These are phyloP conservation scores for Colletotrichum theobromicola DNA, from an alignment of 2,329 filamentous ascomycete genomes.

Conservation along the genomic window DNA sequence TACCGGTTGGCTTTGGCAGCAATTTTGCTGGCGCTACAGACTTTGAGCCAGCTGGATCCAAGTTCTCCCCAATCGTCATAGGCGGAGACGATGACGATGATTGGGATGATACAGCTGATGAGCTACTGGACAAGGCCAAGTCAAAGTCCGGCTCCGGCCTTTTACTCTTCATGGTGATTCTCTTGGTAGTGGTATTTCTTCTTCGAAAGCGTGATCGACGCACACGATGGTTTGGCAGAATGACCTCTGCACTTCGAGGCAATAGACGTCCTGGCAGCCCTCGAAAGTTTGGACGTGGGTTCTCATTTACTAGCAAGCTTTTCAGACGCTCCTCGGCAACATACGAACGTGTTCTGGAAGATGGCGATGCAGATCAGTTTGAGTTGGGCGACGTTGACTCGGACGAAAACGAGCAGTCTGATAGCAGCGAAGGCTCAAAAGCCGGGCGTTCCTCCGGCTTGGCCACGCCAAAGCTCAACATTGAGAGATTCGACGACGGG, in stretches of 20 bases:
- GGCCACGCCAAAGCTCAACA: conserved; percentile 67
- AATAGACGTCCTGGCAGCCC: conserved; percentile 48
- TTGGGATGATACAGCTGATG: conserved; percentile 56
- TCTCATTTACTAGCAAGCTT: conserved; percentile 66
- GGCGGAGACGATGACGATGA: conserved; percentile 51
- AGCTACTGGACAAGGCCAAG: conserved; percentile 69
- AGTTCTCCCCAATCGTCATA: conserved; percentile 37
- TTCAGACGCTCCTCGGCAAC: conserved; percentile 62
- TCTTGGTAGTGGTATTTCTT: conserved; percentile 73
- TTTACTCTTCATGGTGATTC: conserved; percentile 76
- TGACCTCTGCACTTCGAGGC: conserved; percentile 49
- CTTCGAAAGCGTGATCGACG: conserved; percentile 82
- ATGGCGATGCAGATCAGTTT: conserved; percentile 76
- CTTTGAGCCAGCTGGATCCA: conserved; percentile 82
- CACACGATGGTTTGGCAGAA: conserved; percentile 60
- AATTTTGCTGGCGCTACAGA: conserved; percentile 75
- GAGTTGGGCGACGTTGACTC: conserved; percentile 75
- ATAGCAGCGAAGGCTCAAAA: conserved; percentile 61
- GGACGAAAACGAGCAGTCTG: conserved; percentile 68
- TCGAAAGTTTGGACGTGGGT: conserved; percentile 49
- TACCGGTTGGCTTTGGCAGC: conserved; percentile 92
- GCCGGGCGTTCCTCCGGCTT: conserved; percentile 69
- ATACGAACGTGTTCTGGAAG: conserved; percentile 88
- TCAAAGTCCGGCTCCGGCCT: conserved; percentile 75
- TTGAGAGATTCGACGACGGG: conserved; percentile 54